phyloP scores from a whole-genome alignment of 306 rosid genomes.

The Citrullus mucosospermus region DNA sequence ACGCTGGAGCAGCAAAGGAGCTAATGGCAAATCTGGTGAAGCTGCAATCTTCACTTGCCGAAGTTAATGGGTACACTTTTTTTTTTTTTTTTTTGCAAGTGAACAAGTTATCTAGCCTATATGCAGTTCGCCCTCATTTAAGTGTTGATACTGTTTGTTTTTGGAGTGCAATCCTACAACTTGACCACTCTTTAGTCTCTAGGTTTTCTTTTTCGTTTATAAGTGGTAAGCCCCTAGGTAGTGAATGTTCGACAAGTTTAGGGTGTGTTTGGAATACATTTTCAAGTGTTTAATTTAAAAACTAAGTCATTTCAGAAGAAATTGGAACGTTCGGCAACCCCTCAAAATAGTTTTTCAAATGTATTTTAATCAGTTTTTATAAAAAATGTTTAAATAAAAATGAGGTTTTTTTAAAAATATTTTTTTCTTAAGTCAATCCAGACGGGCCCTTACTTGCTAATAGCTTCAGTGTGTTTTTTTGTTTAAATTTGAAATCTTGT shows the following conservation, averaged over 20 bases:
- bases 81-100: background rate
- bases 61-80: conserved; percentile 63
- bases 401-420: too few relatives aligned
- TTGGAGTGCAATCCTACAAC: background rate
- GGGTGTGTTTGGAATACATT: too few relatives aligned
- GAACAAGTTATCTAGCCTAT: background rate
- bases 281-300: too few relatives aligned
- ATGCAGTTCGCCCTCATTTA: background rate
- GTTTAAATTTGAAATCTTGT: background rate
- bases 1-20: conserved; percentile 86
- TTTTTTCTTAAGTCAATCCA: too few relatives aligned
- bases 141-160: background rate
- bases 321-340: too few relatives aligned
- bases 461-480: background rate
- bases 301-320: too few relatives aligned
- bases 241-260: background rate
- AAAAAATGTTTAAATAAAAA: too few relatives aligned
- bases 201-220: background rate
- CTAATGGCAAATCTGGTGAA: conserved; percentile 87
- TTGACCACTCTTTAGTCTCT: background rate
- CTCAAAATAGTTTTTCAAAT: too few relatives aligned
- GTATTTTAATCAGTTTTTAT: too few relatives aligned
- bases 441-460: background rate
- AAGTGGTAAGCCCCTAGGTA: background rate
- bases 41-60: conserved; percentile 73